Base-by-base conservation (phyloP, 495 filamentous ascomycete species). In the Daldinia loculata region DNA sequence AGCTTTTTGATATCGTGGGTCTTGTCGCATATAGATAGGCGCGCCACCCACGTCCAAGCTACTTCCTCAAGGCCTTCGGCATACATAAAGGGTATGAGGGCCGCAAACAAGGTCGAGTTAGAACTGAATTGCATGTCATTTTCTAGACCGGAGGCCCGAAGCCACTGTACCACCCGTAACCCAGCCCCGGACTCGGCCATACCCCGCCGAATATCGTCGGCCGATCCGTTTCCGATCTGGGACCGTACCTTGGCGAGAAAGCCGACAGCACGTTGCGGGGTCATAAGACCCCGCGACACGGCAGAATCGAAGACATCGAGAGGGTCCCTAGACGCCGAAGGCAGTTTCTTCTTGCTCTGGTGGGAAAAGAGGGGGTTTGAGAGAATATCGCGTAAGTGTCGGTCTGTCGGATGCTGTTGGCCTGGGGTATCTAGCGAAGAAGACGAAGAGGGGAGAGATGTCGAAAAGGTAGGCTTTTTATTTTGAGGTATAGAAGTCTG, bases 361-460 rank as follows among this genome's bases (percentile, higher is more conserved):
- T 75, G 62, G 56, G 70, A 75, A 62, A 90, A 85, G 19, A 93
- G 81, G 2, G 92, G 91, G 74, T 90, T 91, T n/a, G 85, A 84
- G n/a, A 94, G 83, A 45, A 94, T 89, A 36, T 84, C 81, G 52
- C 84, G 81, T 45, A 94, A 64, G 77, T 91, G 91, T 30, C 79
- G 78, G 69, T 87, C 84, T 45, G 88, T 81, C 7, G 80, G 75
- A 8, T 67, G 77, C 17, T 57, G 66, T 24, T 59, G 32, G 45
- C 14, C 36, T 38, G 55, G 29, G 63, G 56, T 56, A n/a, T 67
- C 43, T 17, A n/a, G 19, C 15, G 34, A 17, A 14, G 36, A 45
- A 1, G 48, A 52, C 8, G 55, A 50, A 29, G 48, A 22, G 24
- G 62, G 32, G 22, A 39, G 19, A 15, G 63, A 51, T 5, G 41